phyloP scores from a whole-genome alignment of 2,329 filamentous ascomycete genomes.

The Ophiostoma tasmaniense region DNA sequence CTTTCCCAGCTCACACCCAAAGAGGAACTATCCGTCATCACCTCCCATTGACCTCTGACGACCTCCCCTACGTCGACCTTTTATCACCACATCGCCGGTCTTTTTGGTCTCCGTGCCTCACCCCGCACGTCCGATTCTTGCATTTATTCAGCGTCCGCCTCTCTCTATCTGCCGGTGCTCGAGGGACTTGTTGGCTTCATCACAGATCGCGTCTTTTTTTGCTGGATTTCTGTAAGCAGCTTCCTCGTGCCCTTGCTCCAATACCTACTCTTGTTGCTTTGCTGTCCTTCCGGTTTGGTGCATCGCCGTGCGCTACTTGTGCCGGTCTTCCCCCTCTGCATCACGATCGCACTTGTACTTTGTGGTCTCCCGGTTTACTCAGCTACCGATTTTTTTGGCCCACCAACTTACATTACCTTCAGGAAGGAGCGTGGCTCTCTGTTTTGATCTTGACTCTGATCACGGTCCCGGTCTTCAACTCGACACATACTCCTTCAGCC shows the following conservation, averaged over 20 bases:
- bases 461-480: not conserved
- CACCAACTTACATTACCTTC: not conserved
- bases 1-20: slow-evolving; percentile 1
- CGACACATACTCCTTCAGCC: not conserved
- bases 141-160: not conserved
- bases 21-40: not conserved
- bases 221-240: not conserved
- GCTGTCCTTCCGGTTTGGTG: not conserved
- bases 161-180: not conserved
- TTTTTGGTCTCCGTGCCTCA: not conserved
- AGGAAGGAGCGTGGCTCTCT: not conserved
- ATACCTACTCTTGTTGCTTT: not conserved
- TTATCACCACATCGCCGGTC: not conserved
- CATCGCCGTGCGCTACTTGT: not conserved
- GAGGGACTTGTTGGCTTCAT: not conserved
- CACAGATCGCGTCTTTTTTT: not conserved
- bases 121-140: not conserved
- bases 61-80: not conserved
- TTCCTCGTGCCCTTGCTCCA: not conserved
- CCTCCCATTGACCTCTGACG: not conserved
- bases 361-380: not conserved
- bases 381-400: not conserved
- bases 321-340: not conserved
- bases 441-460: not conserved
- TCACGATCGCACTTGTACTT: not conserved